These are phyloP conservation scores for Buxus sempervirens DNA, from an alignment of 164 flowering plant genomes.

Conservation along the genomic window DNA sequence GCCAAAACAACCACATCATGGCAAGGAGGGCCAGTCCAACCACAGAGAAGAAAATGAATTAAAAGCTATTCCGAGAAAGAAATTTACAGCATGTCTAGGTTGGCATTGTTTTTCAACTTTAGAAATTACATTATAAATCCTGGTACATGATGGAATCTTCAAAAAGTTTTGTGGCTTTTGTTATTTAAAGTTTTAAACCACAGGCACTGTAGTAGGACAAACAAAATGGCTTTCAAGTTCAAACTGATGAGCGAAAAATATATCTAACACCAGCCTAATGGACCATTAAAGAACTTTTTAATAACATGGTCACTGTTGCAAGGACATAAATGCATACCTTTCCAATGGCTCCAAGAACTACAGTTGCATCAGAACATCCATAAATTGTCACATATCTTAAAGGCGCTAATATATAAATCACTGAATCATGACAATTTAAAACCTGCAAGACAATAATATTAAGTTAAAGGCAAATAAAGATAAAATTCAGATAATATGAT, in stretches of 20 bases:
- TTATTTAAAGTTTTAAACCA: too few relatives aligned
- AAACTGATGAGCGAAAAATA: too few relatives aligned
- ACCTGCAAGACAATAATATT: conserved; percentile 45
- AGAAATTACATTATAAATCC: neutral
- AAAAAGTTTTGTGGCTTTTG: too few relatives aligned
- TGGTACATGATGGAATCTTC: too few relatives aligned
- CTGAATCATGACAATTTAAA: conserved; percentile 90
- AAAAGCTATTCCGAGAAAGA: neutral
- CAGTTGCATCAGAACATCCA: conserved; percentile 97
- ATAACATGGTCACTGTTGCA: neutral
- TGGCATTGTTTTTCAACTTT: neutral
- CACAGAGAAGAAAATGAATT: too few relatives aligned
- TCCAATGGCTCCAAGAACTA: conserved; percentile 97
- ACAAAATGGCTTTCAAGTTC: neutral
- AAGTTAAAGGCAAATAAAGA: neutral
- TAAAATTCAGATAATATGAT: neutral
- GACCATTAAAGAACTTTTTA: too few relatives aligned
- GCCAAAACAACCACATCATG: neutral
- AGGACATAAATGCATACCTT: conserved; percentile 49
- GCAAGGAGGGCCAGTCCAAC: neutral
- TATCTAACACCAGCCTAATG: too few relatives aligned
- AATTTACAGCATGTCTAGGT: neutral
- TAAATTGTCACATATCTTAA: conserved; percentile 84
- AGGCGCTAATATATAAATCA: conserved; percentile 87
- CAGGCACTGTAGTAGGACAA: neutral